A percentile compares a stretch with the other conserved stretches of the same genome.
Evolutionary conservation across 2,329 filamentous ascomycete species (phyloP).

Genomic region (Falciphora oryzae): DNA sequence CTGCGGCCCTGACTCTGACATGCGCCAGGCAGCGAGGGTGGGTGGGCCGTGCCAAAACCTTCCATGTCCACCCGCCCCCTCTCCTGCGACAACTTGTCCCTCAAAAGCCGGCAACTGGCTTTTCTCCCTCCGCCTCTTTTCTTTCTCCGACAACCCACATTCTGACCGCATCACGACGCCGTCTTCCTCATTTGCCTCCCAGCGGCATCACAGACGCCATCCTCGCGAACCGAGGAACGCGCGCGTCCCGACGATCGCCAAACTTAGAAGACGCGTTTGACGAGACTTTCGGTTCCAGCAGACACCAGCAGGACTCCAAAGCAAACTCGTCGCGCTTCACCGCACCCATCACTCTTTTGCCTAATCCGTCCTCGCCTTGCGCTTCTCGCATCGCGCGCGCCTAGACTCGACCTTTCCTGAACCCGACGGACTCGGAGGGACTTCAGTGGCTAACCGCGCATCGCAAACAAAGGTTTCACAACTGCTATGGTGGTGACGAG

Average conservation of each 20-base stretch:
- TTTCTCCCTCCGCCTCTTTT: not conserved
- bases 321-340: not conserved
- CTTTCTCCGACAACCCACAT: not conserved
- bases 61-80: not conserved
- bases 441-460: not conserved
- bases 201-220: not conserved
- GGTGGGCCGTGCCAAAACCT: not conserved
- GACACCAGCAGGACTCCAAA: not conserved
- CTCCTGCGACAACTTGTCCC: not conserved
- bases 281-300: too few species aligned
- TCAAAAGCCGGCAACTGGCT: not conserved
- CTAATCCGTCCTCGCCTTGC: not conserved
- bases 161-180: not conserved
- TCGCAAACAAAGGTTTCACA: constrained; percentile 1
- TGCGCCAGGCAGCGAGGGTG: not conserved
- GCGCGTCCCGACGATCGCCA: not conserved
- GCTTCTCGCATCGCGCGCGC: too few species aligned
- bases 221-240: not conserved
- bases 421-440: not conserved
- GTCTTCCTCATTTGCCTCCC: not conserved
- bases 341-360: not conserved
- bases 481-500: constrained; percentile 19
- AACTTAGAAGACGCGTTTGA: not conserved
- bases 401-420: not conserved
- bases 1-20: not conserved